Percentiles rank a stretch among this genome's conserved stretches.
Conservation (phyloP, 805 yeast genomes). For the Sugiyamaella chiloensis region DNA sequence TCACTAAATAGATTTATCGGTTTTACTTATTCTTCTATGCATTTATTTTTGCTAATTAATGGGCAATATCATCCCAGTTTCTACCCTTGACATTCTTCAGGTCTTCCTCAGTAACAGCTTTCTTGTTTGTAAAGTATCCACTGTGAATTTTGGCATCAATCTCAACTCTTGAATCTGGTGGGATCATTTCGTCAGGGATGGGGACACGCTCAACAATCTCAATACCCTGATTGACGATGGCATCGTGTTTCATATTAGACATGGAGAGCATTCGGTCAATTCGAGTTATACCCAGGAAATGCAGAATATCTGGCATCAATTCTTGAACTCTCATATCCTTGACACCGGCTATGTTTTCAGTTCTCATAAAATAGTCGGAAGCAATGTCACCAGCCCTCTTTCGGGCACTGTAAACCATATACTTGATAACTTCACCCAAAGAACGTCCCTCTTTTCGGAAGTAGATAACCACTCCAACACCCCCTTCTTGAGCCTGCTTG, state of each 20-base stretch:
- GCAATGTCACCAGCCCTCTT: slow-evolving; percentile 68
- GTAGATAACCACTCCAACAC: slow-evolving; percentile 60
- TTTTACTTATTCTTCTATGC: too few species aligned
- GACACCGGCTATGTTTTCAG: slow-evolving; percentile 70
- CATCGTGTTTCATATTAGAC: slow-evolving; percentile 72
- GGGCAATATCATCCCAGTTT: slow-evolving; percentile 45
- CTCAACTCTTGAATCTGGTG: slow-evolving; percentile 65
- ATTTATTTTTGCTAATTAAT: too few species aligned
- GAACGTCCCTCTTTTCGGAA: slow-evolving; percentile 70
- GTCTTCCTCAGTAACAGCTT: slow-evolving; percentile 49
- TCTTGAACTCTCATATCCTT: slow-evolving; percentile 70
- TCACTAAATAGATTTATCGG: neutral
- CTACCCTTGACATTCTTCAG: slow-evolving; percentile 55
- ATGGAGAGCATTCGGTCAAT: slow-evolving; percentile 66
- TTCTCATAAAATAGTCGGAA: slow-evolving; percentile 62
- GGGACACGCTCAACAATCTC: slow-evolving; percentile 59
- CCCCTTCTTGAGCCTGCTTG: slow-evolving; percentile 65
- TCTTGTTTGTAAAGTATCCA: slow-evolving; percentile 63
- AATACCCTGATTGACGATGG: slow-evolving; percentile 63
- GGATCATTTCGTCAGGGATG: slow-evolving; percentile 63
- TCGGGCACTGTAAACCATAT: slow-evolving; percentile 66
- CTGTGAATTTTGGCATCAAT: slow-evolving; percentile 67
- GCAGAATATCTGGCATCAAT: slow-evolving; percentile 65
- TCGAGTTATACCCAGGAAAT: slow-evolving; percentile 60
- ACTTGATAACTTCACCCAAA: slow-evolving; percentile 66